Base-by-base conservation (phyloP, 2,329 filamentous ascomycete species). In the Uncinocarpus reesii region DNA sequence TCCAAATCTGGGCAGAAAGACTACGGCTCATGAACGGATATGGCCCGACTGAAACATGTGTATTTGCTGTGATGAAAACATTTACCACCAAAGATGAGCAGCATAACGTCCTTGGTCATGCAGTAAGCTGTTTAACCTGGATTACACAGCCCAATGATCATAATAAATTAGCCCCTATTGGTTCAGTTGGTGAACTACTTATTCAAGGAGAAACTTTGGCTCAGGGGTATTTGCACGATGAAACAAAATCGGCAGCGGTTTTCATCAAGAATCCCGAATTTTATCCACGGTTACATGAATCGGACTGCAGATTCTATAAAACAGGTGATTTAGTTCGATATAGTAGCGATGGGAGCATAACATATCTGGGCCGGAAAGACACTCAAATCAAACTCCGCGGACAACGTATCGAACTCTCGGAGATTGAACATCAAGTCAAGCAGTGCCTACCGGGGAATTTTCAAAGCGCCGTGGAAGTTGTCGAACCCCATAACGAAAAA, bases 131-230 rank as follows among this genome's bases (percentile, higher is more conserved):
- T 18, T 24, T 42, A 8, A 52, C 43, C 23, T 61, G 58, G 65
- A 53, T 68, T 20, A 16, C 21, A 36, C 45, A 46, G 11, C 52
- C 60, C 13, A 57, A 63, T 0, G 53, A 66, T 4, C 47, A 52
- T 18, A 42, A 50, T 23, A 47, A 48, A 28, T 48, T 57, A 3
- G 23, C 38, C 7, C 50, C 53, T 5, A 42, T 59, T 47, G 54
- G 56, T 31, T 11, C 49, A 10, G 56, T 65, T 6, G 69, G 69
- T 8, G 69, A 71, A 48, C 45, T 71, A 20, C 47, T 67, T 3
- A 52, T 71, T 13, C 62, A 66, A 49, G 65, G 67, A 0, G 64
- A 66, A 1, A 60, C 58, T 15, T 55, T 71, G 1, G 64, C 56
- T 1, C 53, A 55, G 16, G 68, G 63, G 1, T 71, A 71, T 46